These are phyloP conservation scores for Agrocybe chaxingu DNA, from an alignment of 768 basidiomycete genomes.

Conservation along the genomic window DNA sequence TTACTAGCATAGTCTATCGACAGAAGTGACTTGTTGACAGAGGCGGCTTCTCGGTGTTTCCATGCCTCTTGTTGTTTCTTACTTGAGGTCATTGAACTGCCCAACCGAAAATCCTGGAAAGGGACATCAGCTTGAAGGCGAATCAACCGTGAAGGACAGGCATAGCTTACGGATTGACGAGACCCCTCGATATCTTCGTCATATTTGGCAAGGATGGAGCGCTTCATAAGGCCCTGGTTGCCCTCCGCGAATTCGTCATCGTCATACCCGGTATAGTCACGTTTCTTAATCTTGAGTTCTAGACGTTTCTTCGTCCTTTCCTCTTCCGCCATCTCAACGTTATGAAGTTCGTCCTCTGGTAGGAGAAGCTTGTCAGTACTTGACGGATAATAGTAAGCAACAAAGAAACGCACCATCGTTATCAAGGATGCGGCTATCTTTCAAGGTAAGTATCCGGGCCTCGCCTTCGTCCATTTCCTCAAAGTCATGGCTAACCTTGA, in stretches of 20 bases:
- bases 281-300: constrained; percentile 84
- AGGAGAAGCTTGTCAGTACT: neutral
- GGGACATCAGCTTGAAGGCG: constrained; percentile 1
- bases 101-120: constrained; percentile 81
- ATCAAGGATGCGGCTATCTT: constrained; percentile 93
- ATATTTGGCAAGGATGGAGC: constrained; percentile 85
- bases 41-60: constrained; percentile 49
- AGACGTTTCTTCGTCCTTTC: constrained; percentile 76
- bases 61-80: constrained; percentile 40
- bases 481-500: constrained; percentile 96
- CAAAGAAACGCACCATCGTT: constrained; percentile 67
- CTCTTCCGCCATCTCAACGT: constrained; percentile 89
- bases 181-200: constrained; percentile 85
- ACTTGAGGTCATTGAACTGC: constrained; percentile 47
- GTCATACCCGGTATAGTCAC: constrained; percentile 92
- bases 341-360: constrained; percentile 96
- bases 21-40: constrained; percentile 77
- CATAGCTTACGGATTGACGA: constrained; percentile 55
- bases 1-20: constrained; percentile 88
- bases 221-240: constrained; percentile 68
- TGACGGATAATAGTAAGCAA: neutral
- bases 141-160: constrained; percentile 1
- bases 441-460: constrained; percentile 92
- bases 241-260: constrained; percentile 89
- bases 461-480: constrained; percentile 91